Base-by-base conservation (phyloP, 75 land plant species). In the Pseudotsuga menziesii region DNA sequence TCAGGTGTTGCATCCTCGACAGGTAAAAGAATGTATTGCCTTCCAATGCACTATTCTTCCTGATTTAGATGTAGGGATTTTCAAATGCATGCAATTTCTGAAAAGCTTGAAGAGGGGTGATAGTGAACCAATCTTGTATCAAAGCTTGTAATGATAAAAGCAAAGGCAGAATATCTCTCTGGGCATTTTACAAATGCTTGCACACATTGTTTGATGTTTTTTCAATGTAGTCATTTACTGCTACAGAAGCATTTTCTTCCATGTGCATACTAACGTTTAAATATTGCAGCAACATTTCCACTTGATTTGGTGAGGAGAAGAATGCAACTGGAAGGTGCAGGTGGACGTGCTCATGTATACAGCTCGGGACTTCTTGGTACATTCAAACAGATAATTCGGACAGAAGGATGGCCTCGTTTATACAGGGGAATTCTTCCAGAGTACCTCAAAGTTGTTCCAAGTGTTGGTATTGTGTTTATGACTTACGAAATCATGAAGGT, bases 1-100 rank as follows among this genome's bases (percentile, higher is more conserved):
- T 93, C 98, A 35, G 98, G 98, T 16, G 80, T 96, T 84, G 98
- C 95, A 75, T 93, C 98, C 26, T 93, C 96, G 22, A 89, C 98
- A 87, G 97, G 98, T 94, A 84, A 81, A 73, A 4, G 19, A 36
- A 52, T 75, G 52, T 41, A 20, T 20, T 20, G 41, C 4, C 41
- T 69, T 41, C 14, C 39, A 69, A 23, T 41, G 48, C 20, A 35
- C 9, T 20, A n/a, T 9, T 19, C 48, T 35, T 39, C 52, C 72
- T 11, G 22, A 36, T 41, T 20, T 32, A 4, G 8, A 20, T 19
- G 3, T n/a, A 69, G 22, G 14, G 35, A 61, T 27, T 25, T 61
- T 27, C 27, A 61, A 44, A 69, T 69, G 23, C 52, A 69, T 19
- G 20, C 13, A 36, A 44, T 69, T 69, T 39, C 25, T 16, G n/a